Evolutionary conservation across 2,329 filamentous ascomycete species (phyloP).

Genomic region (Didymella segeticola): DNA sequence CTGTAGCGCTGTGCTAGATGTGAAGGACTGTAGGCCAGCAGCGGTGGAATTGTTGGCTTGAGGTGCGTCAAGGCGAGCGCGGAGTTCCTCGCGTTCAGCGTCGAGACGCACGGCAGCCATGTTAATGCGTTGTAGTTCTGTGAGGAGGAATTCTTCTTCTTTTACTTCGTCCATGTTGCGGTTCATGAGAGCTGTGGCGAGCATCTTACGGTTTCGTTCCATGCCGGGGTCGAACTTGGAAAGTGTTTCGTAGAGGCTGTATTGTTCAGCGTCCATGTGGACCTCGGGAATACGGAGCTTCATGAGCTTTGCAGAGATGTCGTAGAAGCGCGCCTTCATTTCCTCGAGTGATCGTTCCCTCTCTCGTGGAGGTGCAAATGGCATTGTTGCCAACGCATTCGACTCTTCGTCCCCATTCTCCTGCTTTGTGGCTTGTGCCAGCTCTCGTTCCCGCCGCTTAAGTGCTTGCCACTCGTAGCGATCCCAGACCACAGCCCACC

Average conservation of each 20-base stretch:
- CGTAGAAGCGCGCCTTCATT: conserved; percentile 89
- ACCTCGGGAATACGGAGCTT: conserved; percentile 49
- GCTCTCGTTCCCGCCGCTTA: conserved; percentile 30
- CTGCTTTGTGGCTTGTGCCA: conserved; percentile 24
- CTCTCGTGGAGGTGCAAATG: conserved; percentile 50
- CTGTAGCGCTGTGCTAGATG: conserved; percentile 79
- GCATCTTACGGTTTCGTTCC: conserved; percentile 81
- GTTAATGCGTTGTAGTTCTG: conserved; percentile 91
- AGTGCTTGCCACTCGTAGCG: conserved; percentile 77
- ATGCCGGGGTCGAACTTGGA: conserved; percentile 82
- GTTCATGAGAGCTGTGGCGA: conserved; percentile 79
- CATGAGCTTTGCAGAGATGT: conserved; percentile 67
- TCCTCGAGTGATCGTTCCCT: conserved; percentile 80
- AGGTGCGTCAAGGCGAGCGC: conserved; percentile 84
- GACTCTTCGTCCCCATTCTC: conserved; percentile 26
- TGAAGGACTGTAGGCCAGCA: conserved; percentile 64
- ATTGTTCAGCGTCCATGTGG: conserved; percentile 84
- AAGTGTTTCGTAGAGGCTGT: conserved; percentile 82
- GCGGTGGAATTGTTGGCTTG: conserved; percentile 56
- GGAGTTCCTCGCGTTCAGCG: conserved; percentile 85
- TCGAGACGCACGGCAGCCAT: conserved; percentile 85
- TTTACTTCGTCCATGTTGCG: conserved; percentile 86
- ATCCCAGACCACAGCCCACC: conserved; percentile 92
- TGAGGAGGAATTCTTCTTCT: conserved; percentile 87
- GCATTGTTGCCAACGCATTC: conserved; percentile 40